Base-by-base conservation (phyloP, 139 green algal species). In the Medakamo hakoo region DNA sequence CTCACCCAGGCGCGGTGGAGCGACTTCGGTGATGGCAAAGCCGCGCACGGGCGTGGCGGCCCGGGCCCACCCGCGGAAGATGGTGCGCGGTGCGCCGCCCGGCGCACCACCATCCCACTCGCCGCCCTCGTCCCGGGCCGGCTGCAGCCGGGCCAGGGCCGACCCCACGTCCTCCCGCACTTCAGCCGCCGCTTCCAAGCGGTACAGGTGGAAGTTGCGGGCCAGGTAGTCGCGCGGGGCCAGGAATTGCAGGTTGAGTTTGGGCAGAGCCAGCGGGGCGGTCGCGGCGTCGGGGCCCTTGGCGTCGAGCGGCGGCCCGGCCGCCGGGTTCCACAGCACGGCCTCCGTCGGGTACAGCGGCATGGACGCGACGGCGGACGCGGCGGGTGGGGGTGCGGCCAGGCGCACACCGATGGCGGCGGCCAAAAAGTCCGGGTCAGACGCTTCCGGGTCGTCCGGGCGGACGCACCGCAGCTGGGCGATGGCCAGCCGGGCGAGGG, bases 171-270 rank as follows among this genome's bases (percentile, higher is more conserved):
- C 92, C 65, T 97, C 91, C 14, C 92, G 72, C 32, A 99, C 90
- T 76, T 97, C 93, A 65, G 97, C 95, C 20, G 93, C 91, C 3
- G 93, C 91, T 75, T 98, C 90, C 67, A 97, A 62, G 26, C 87
- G 81, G 73, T 95, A 97, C 27, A 99, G 83, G 74, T 95, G 81
- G 76, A 98, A 98, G 76, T 95, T 95, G 69, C 93, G 78, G 61
- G 97, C 79, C 60, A 99, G 79, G 81, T 99, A 99, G 79, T 99
- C 93, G 48, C 85, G 63, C 18, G 85, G 69, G 1, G 87, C 95
- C 22, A 99, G 81, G 75, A 98, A 99, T 82, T 99, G 93, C 59
- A 99, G 81, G 81, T 97, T 99, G 28, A 99, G 82, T 74, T 96
- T 95, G 27, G 91, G 91, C 61, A 99, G 82, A 23, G 91, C 86